A percentile compares a stretch with the other conserved stretches of the same genome.
Conservation (phyloP, 2,329 filamentous ascomycete species). For the Alternaria brassicae region DNA sequence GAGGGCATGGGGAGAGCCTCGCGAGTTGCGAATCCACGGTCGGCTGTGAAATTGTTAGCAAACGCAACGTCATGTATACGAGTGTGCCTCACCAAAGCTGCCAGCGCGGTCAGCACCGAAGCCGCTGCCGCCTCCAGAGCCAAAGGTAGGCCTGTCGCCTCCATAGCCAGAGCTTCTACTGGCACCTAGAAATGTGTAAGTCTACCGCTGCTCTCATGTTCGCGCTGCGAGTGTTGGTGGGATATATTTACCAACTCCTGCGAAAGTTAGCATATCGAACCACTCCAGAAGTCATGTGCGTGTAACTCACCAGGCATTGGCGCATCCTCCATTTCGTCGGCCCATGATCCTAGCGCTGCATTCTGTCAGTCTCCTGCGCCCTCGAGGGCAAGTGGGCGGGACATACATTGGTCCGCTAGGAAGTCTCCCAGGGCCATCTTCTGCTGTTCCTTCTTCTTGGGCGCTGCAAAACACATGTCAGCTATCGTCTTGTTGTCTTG, state of each 20-base stretch:
- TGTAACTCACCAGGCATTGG: conserved; percentile 71
- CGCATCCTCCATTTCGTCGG: conserved; percentile 95
- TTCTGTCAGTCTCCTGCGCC: conserved; percentile 37
- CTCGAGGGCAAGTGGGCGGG: conserved; percentile 25
- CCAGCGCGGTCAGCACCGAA: conserved; percentile 48
- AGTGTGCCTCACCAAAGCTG: conserved; percentile 48
- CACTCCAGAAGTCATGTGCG: conserved; percentile 22
- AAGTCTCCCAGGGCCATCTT: conserved; percentile 99
- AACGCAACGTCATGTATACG: conserved; percentile 8
- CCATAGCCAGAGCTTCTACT: conserved; percentile 55
- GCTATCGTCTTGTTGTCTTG: conserved; percentile 38
- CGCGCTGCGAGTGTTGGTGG: conserved; percentile 5
- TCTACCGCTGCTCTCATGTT: conserved; percentile 4
- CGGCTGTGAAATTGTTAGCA: conserved; percentile 30
- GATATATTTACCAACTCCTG: conserved; percentile 42
- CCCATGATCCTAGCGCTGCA: conserved; percentile 86
- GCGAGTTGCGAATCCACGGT: conserved; percentile 56
- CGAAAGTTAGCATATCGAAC: conserved; percentile 28
- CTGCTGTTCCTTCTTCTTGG: conserved; percentile 90
- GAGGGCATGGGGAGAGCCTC: conserved; percentile 86
- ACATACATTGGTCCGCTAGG: conserved; percentile 86
- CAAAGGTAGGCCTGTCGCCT: conserved; percentile 58
- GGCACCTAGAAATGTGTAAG: conserved; percentile 44
- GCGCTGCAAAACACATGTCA: conserved; percentile 68
- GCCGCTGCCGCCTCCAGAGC: conserved; percentile 47